phyloP scores from a whole-genome alignment of 768 basidiomycete species.

The Hygrophoropsis aurantiaca region DNA sequence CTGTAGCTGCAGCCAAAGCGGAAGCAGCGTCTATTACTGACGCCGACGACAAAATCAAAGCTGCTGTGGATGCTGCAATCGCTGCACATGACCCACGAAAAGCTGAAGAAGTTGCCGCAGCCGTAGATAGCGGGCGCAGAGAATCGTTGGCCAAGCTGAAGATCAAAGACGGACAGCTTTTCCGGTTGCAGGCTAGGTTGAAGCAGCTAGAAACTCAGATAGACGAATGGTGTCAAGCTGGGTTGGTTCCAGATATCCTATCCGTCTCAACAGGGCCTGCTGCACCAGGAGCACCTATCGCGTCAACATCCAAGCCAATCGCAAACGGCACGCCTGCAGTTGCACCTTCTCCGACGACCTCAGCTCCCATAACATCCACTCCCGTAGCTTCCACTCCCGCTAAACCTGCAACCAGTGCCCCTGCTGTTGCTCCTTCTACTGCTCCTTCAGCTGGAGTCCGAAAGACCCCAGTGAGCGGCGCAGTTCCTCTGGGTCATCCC shows the following conservation, averaged over 20 bases:
- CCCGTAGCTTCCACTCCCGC: conserved; percentile 26
- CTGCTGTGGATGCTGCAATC: conserved; percentile 50
- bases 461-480: conserved; percentile 29
- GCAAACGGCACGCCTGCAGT: conserved; percentile 10
- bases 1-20: conserved; percentile 39
- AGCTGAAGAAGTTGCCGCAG: conserved; percentile 57
- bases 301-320: conserved; percentile 6
- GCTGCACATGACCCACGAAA: conserved; percentile 49
- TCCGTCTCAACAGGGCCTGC: conserved; percentile 11
- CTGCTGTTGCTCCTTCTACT: conserved; percentile 16
- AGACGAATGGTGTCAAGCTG: conserved; percentile 52
- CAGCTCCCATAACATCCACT: no score
- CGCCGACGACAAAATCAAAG: conserved; percentile 37
- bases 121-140: conserved; percentile 67
- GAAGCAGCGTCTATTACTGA: conserved; percentile 21
- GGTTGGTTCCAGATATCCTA: conserved; percentile 40
- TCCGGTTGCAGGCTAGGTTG: conserved; percentile 55
- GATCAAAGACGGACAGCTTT: conserved; percentile 71
- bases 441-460: conserved; percentile 22
- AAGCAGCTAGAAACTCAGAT: conserved; percentile 72
- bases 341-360: conserved; percentile 18
- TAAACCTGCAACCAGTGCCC: conserved; percentile 10
- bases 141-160: conserved; percentile 62
- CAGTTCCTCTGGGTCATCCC: conserved; percentile 23
- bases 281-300: conserved; percentile 18